Evolutionary conservation across 176 grass and related monocot genomes (phyloP).

Genomic region (Triticum urartu): DNA sequence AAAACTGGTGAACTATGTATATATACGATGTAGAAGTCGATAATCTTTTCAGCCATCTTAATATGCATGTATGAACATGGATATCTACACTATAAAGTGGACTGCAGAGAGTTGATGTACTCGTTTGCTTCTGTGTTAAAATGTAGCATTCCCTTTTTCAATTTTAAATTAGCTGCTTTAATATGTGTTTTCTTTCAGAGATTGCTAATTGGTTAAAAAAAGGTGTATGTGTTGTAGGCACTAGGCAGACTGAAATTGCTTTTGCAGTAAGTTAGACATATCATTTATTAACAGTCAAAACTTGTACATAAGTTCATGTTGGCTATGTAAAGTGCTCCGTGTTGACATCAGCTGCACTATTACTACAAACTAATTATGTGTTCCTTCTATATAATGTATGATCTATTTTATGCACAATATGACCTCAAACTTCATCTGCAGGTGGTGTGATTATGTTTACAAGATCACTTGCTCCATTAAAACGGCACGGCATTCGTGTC

Average conservation of each 20-base stretch:
- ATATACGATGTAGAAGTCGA: background rate
- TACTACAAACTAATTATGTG: background rate
- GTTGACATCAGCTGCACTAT: background rate
- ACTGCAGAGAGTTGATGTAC: background rate
- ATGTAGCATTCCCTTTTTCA: background rate
- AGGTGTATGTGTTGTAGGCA: background rate
- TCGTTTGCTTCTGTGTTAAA: background rate
- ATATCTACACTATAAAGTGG: background rate
- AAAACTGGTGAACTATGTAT: background rate
- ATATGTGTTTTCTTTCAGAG: background rate
- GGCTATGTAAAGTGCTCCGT: conserved; percentile 1
- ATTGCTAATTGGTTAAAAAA: background rate
- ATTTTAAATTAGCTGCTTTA: background rate
- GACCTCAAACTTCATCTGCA: conserved; percentile 37
- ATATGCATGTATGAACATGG: background rate
- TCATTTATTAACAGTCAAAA: background rate
- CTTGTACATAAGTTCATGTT: background rate
- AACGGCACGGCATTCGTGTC: conserved; percentile 67
- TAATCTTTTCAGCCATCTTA: background rate
- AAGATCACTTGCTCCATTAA: conserved; percentile 75
- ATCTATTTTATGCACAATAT: background rate
- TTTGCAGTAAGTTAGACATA: background rate
- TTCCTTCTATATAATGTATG: background rate
- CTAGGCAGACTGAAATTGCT: background rate
- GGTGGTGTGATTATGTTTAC: conserved; percentile 84